A percentile compares a stretch with the other conserved stretches of the same genome.
Conservation (phyloP, 495 filamentous ascomycete species). For the Thermothielavioides terrestris region DNA sequence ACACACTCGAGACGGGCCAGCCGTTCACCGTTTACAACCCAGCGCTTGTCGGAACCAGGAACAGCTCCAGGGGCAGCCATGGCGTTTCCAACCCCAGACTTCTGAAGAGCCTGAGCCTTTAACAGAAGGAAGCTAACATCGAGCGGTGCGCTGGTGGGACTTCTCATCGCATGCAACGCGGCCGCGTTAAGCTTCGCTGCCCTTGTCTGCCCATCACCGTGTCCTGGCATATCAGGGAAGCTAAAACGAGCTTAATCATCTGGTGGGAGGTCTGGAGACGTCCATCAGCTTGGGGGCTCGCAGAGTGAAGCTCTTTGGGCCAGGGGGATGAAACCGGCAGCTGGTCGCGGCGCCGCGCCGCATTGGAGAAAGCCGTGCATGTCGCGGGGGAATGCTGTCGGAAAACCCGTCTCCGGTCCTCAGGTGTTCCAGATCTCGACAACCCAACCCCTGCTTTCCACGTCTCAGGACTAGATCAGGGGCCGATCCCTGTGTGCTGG, state of each 20-base stretch:
- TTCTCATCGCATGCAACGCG: background rate
- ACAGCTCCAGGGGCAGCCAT: background rate
- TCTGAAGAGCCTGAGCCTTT: background rate
- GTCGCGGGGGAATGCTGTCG: conserved; percentile 5
- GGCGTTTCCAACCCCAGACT: background rate
- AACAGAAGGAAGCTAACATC: no score
- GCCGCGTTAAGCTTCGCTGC: background rate
- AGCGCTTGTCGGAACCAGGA: background rate
- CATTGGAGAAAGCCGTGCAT: conserved; percentile 12
- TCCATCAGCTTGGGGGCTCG: background rate
- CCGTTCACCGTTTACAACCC: no score
- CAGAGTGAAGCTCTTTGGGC: conserved; percentile 15
- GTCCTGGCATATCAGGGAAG: background rate
- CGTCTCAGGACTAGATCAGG: conserved; percentile 13
- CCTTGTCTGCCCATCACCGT: background rate
- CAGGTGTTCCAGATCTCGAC: conserved; percentile 11
- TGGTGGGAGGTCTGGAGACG: conserved; percentile 6
- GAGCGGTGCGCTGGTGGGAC: no score
- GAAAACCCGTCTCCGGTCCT: conserved; percentile 12
- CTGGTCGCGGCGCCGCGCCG: conserved; percentile 7
- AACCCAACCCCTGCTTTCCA: conserved; percentile 8
- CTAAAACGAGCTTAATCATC: conserved; percentile 9
- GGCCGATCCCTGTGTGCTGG: background rate
- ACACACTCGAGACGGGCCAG: no score
- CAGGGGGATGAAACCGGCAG: conserved; percentile 24